These are phyloP conservation scores for Naganishia friedmannii DNA, from an alignment of 768 basidiomycete species.

Conservation along the genomic window DNA sequence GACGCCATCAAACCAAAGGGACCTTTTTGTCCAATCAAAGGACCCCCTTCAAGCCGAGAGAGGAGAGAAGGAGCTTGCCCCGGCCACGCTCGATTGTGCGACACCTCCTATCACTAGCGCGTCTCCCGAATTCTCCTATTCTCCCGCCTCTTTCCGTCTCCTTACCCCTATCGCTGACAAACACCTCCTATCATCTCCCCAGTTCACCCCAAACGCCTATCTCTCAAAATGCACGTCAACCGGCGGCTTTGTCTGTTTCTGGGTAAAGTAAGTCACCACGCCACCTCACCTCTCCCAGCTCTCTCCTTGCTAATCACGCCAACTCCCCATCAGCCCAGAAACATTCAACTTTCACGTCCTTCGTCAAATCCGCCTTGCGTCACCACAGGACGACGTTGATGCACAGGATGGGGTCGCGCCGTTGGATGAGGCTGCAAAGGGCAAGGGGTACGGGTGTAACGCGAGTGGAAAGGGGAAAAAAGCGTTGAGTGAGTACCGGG, in stretches of 20 bases:
- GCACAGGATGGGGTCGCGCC: conserved; percentile 54
- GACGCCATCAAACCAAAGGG: too few species aligned
- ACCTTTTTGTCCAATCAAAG: too few species aligned
- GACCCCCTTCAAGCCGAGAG: too few species aligned
- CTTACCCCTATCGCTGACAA: background rate
- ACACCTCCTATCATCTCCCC: conserved; percentile 1
- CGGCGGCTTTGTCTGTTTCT: conserved; percentile 73
- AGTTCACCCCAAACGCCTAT: conserved; percentile 85
- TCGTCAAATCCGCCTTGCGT: conserved; percentile 45
- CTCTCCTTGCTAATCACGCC: background rate
- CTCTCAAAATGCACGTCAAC: conserved; percentile 53
- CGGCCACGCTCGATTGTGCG: too few species aligned
- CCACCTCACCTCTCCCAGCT: background rate
- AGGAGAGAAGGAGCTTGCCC: too few species aligned
- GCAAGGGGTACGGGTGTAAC: conserved; percentile 74
- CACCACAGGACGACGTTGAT: conserved; percentile 33
- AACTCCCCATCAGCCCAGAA: conserved; percentile 64
- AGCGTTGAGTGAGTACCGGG: conserved; percentile 58
- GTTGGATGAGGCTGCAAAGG: conserved; percentile 34
- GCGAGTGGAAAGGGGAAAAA: conserved; percentile 74
- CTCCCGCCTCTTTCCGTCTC: background rate
- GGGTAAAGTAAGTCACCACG: conserved; percentile 50
- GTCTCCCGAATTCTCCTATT: background rate
- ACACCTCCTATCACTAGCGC: too few species aligned
- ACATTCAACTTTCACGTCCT: conserved; percentile 56